phyloP scores from a whole-genome alignment of 208 protist genomes.

The Leishmania aethiopica region DNA sequence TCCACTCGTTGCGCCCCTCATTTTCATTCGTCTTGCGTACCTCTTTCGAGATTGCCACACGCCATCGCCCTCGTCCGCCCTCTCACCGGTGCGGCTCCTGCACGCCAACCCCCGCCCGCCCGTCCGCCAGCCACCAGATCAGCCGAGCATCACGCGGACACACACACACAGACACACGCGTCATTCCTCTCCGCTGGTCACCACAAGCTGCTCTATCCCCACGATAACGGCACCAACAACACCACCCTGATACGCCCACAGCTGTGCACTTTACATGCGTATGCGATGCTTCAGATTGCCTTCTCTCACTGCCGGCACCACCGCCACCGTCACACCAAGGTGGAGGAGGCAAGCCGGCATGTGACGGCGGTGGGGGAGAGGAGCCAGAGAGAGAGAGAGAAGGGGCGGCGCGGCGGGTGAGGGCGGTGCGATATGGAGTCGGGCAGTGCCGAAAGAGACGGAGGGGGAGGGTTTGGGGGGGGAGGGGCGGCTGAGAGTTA shows the following conservation, averaged over 20 bases:
- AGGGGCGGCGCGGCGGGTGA: not conserved
- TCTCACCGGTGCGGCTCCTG: not conserved
- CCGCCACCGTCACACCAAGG: not conserved
- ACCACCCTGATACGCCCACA: too few species aligned
- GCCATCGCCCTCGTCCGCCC: too few species aligned
- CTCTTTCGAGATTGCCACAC: not conserved
- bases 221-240: too few species aligned
- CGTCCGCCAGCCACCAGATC: not conserved
- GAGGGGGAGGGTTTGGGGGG: not conserved
- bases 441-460: too few species aligned
- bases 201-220: too few species aligned
- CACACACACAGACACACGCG: not conserved
- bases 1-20: too few species aligned
- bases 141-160: not conserved
- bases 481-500: too few species aligned
- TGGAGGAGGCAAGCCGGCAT: not conserved
- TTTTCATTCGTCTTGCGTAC: too few species aligned
- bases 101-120: not conserved
- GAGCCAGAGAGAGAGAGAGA: conserved; percentile 17
- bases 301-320: not conserved
- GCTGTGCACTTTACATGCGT: not conserved
- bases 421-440: not conserved
- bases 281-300: not conserved
- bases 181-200: too few species aligned
- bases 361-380: not conserved